Evolutionary conservation across 139 green algal genomes (phyloP).

Genomic region (Haematococcus lacustris): DNA sequence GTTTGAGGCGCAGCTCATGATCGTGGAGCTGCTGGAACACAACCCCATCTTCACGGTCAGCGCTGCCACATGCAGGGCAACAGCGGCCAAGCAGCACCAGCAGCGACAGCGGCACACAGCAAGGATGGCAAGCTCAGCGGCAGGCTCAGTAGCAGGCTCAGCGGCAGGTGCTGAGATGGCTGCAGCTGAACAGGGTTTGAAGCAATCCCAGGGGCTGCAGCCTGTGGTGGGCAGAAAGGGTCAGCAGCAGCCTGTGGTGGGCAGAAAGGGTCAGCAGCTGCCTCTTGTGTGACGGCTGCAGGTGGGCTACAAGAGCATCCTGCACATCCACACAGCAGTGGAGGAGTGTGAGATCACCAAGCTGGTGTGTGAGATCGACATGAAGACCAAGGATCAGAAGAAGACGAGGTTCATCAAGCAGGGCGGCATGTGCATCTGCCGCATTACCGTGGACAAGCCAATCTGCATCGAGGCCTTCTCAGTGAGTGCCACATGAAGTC

Average conservation of each 20-base stretch:
- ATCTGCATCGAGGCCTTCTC: constrained; percentile 89
- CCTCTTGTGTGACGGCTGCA: background rate
- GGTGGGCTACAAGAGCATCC: constrained; percentile 68
- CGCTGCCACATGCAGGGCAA: background rate
- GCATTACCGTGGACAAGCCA: constrained; percentile 61
- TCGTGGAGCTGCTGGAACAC: constrained; percentile 80
- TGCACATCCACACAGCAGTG: constrained; percentile 81
- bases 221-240: background rate
- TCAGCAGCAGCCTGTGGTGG: background rate
- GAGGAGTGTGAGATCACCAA: constrained; percentile 95
- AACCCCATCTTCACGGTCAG: constrained; percentile 95
- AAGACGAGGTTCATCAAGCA: constrained; percentile 73
- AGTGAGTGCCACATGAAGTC: too few species aligned
- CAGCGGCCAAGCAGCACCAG: background rate
- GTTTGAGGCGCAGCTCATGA: constrained; percentile 82
- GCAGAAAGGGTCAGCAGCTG: background rate
- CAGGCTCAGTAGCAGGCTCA: background rate
- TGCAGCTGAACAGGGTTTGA: background rate
- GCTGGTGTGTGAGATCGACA: constrained; percentile 73
- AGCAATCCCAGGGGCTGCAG: too few species aligned
- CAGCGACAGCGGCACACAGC: background rate
- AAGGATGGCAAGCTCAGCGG: background rate
- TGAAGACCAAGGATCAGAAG: constrained; percentile 79
- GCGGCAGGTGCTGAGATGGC: background rate
- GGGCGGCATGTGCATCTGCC: constrained; percentile 44